phyloP scores from a whole-genome alignment of 2,329 filamentous ascomycete genomes.

The Neoscytalidium dimidiatum region DNA sequence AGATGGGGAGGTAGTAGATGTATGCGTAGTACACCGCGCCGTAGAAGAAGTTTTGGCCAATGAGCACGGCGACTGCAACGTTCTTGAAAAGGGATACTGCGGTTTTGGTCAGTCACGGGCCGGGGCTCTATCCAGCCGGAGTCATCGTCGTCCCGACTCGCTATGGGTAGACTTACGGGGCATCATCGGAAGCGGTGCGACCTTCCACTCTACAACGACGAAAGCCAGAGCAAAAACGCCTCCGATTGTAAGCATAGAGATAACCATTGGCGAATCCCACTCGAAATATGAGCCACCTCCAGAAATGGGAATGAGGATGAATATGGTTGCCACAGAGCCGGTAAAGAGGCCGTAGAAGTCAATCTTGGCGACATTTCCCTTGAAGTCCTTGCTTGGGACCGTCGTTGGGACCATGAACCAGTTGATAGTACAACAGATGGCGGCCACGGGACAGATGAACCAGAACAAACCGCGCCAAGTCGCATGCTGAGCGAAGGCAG shows the following conservation, averaged over 20 bases:
- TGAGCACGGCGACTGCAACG: slow-evolving; percentile 54
- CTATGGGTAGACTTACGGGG: slow-evolving; percentile 34
- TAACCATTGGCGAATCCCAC: slow-evolving; percentile 60
- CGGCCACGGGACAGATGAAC: slow-evolving; percentile 38
- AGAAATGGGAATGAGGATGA: slow-evolving; percentile 65
- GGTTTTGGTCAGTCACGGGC: background rate
- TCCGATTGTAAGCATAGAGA: slow-evolving; percentile 59
- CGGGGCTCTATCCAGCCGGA: background rate
- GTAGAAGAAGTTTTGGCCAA: slow-evolving; percentile 62
- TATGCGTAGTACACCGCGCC: slow-evolving; percentile 61
- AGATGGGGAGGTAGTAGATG: slow-evolving; percentile 64
- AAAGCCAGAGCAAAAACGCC: slow-evolving; percentile 51
- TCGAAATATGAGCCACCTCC: slow-evolving; percentile 60
- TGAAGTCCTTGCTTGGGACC: slow-evolving; percentile 48
- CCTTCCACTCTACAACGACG: slow-evolving; percentile 57
- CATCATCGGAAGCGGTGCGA: slow-evolving; percentile 60
- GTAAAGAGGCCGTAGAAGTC: slow-evolving; percentile 61
- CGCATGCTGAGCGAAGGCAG: slow-evolving; percentile 32
- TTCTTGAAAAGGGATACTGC: slow-evolving; percentile 58
- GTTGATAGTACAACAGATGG: slow-evolving; percentile 27
- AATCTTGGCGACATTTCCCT: slow-evolving; percentile 55
- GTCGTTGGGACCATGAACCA: slow-evolving; percentile 54
- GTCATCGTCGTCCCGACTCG: background rate
- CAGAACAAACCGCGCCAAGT: slow-evolving; percentile 53
- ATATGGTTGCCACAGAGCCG: slow-evolving; percentile 58